Conservation (phyloP, 106 monocot genomes). For the Acanthochlamys bracteata region DNA sequence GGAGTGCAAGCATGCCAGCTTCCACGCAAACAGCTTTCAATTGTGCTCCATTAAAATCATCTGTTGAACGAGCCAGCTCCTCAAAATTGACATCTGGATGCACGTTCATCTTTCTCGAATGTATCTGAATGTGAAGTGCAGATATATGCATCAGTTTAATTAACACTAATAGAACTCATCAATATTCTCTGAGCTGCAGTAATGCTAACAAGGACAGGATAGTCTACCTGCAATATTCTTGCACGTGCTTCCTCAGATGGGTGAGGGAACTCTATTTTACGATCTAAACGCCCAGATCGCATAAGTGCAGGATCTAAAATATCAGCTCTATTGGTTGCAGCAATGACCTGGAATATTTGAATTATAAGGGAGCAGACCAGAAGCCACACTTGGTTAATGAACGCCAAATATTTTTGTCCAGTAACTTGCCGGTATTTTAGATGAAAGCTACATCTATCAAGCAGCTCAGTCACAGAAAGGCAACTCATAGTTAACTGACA, state of each 20-base stretch:
- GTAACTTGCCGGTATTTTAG: too few relatives aligned
- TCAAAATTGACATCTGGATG: slow-evolving; percentile 97
- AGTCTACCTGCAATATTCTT: slow-evolving; percentile 69
- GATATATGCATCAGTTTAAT: too few relatives aligned
- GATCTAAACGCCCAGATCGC: slow-evolving; percentile 90
- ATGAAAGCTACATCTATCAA: too few relatives aligned
- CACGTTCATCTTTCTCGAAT: slow-evolving; percentile 97
- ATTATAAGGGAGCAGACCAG: too few relatives aligned
- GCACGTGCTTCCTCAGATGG: slow-evolving; percentile 90
- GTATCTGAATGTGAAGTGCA: too few relatives aligned
- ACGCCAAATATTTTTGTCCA: too few relatives aligned
- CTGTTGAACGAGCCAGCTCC: slow-evolving; percentile 85
- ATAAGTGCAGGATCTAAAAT: slow-evolving; percentile 92
- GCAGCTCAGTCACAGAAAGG: too few relatives aligned
- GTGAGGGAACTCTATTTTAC: slow-evolving; percentile 94
- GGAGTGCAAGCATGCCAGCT: slow-evolving; percentile 91
- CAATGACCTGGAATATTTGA: slow-evolving; percentile 61
- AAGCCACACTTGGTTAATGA: too few relatives aligned
- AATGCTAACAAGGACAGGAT: too few relatives aligned
- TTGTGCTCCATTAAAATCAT: slow-evolving; percentile 93
- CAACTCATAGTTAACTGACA: too few relatives aligned
- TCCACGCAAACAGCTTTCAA: slow-evolving; percentile 93
- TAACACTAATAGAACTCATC: too few relatives aligned
- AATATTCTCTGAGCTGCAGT: too few relatives aligned
- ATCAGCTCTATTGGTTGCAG: slow-evolving; percentile 92